Evolutionary conservation across 208 protist genomes (phyloP).

Genomic region (Porcisia hertigi): DNA sequence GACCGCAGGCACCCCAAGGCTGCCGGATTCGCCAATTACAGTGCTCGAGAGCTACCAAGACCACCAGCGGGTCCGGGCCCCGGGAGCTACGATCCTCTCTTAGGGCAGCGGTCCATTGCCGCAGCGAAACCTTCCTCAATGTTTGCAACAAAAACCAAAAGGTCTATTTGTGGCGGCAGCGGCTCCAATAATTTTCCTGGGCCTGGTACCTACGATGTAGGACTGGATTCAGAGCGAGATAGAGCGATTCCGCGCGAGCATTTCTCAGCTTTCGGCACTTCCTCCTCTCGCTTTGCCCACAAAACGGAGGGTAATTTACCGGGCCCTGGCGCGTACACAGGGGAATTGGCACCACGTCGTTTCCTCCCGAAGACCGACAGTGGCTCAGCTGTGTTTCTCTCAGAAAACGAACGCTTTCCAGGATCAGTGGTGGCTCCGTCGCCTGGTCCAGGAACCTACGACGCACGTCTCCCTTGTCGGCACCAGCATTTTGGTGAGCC

Average conservation of each 20-base stretch:
- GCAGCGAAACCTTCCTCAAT: constrained; percentile 73
- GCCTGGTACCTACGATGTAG: constrained; percentile 73
- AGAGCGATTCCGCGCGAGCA: constrained; percentile 20
- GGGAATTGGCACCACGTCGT: constrained; percentile 73
- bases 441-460: constrained; percentile 74
- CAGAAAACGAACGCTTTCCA: constrained; percentile 49
- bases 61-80: constrained; percentile 59
- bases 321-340: constrained; percentile 78
- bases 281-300: constrained; percentile 44
- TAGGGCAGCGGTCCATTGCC: constrained; percentile 30
- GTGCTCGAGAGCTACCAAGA: constrained; percentile 31
- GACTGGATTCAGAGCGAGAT: background rate
- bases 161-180: constrained; percentile 22
- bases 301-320: constrained; percentile 33
- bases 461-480: constrained; percentile 26
- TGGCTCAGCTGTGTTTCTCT: constrained; percentile 59
- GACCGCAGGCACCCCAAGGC: constrained; percentile 47
- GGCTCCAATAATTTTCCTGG: constrained; percentile 47
- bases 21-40: constrained; percentile 64
- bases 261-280: constrained; percentile 72
- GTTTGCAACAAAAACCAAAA: constrained; percentile 74
- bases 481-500: constrained; percentile 45
- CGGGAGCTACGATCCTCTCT: constrained; percentile 60
- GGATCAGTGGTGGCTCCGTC: constrained; percentile 13
- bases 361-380: constrained; percentile 22